These are phyloP conservation scores for Plantago rigida DNA, from an alignment of 305 asterid species.

Conservation along the genomic window DNA sequence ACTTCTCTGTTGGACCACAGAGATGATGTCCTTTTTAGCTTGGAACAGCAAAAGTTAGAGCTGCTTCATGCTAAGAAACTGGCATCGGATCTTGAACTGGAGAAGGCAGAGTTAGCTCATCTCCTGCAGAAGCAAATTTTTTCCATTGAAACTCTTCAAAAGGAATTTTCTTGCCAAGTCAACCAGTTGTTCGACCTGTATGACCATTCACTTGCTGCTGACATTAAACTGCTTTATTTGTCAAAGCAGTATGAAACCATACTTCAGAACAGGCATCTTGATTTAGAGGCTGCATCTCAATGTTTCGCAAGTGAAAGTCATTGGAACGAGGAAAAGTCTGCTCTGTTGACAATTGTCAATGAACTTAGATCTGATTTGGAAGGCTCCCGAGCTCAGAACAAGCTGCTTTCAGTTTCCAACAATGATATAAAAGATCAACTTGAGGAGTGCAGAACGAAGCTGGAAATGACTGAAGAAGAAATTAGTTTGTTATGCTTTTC, in stretches of 20 bases:
- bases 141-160: conserved; percentile 41
- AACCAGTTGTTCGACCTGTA: conserved; percentile 48
- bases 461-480: conserved; percentile 47
- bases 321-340: conserved; percentile 40
- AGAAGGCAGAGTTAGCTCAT: conserved; percentile 50
- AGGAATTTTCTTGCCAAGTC: conserved; percentile 32
- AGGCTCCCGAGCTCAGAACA: conserved; percentile 39
- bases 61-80: conserved; percentile 42
- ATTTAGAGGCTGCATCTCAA: conserved; percentile 35
- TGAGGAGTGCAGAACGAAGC: conserved; percentile 40
- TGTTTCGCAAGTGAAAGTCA: conserved; percentile 40
- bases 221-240: conserved; percentile 48
- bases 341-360: conserved; percentile 34
- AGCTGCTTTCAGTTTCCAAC: conserved; percentile 52
- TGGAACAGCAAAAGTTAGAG: conserved; percentile 48
- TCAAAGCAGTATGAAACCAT: conserved; percentile 40
- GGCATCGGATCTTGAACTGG: conserved; percentile 48
- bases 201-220: conserved; percentile 46
- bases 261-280: conserved; percentile 43
- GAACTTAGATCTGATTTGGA: conserved; percentile 50
- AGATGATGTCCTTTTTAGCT: conserved; percentile 31
- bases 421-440: conserved; percentile 31
- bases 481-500: conserved; percentile 34
- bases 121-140: conserved; percentile 41
- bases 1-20: conserved; percentile 37